These are phyloP conservation scores for Phytophthora syringae DNA, from an alignment of 352 stramenopile species.

Conservation along the genomic window DNA sequence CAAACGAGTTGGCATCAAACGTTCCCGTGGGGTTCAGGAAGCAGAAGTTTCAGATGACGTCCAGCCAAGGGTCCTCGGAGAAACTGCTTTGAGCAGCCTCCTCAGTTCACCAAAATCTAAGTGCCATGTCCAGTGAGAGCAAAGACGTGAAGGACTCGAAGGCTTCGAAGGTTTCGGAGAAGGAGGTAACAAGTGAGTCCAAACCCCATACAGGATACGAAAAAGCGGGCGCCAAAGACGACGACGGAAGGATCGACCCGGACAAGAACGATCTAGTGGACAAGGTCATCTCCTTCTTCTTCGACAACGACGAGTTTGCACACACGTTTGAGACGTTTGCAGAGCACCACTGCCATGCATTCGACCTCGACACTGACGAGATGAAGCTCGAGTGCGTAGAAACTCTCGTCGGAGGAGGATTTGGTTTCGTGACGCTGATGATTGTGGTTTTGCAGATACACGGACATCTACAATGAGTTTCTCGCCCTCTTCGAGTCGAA, in stretches of 20 bases:
- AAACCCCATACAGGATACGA: conserved; percentile 30
- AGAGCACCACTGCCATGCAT: conserved; percentile 61
- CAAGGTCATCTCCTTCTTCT: conserved; percentile 81
- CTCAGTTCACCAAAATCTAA: no score
- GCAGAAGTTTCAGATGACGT: conserved; percentile 17
- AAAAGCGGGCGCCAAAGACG: conserved; percentile 42
- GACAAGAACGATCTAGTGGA: conserved; percentile 47
- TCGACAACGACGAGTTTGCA: conserved; percentile 82
- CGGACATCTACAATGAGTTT: conserved; percentile 83
- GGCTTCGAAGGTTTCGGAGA: conserved; percentile 33
- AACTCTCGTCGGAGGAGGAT: background rate
- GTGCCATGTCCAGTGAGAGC: conserved; percentile 44
- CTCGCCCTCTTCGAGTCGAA: conserved; percentile 77
- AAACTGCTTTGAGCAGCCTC: conserved; percentile 20
- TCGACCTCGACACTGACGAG: conserved; percentile 75
- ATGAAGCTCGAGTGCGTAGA: conserved; percentile 79
- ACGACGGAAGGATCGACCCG: conserved; percentile 29
- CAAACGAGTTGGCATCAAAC: no score
- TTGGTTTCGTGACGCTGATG: background rate
- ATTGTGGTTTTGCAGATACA: conserved; percentile 49
- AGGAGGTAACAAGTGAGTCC: conserved; percentile 26
- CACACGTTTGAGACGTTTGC: conserved; percentile 76
- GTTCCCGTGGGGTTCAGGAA: no score
- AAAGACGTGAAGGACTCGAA: conserved; percentile 39
- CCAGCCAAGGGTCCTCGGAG: conserved; percentile 11